These are phyloP conservation scores for Globisporangium iwayamae DNA, from an alignment of 352 stramenopile species.

Conservation along the genomic window DNA sequence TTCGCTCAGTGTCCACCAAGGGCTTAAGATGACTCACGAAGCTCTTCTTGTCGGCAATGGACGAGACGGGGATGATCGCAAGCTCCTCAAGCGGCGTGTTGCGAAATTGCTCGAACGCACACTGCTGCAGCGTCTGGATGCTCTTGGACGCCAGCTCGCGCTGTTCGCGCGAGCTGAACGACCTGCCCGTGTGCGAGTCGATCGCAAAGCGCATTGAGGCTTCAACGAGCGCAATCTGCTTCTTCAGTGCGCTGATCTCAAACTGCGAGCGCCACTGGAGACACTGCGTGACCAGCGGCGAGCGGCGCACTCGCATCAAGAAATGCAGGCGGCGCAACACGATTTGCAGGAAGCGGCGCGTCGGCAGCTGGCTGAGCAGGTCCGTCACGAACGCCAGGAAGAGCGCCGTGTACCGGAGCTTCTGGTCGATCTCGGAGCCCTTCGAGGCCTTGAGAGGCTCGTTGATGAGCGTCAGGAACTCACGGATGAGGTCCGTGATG, in stretches of 20 bases:
- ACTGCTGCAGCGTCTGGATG: slow-evolving; percentile 76
- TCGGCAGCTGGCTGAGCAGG: slow-evolving; percentile 86
- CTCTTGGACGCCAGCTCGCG: slow-evolving; percentile 39
- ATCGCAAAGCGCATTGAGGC: slow-evolving; percentile 76
- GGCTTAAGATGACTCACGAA: slow-evolving; percentile 42
- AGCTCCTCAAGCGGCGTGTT: slow-evolving; percentile 53
- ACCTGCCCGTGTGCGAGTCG: slow-evolving; percentile 76
- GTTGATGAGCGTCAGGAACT: slow-evolving; percentile 42
- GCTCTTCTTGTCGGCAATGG: slow-evolving; percentile 37
- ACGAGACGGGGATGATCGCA: slow-evolving; percentile 48
- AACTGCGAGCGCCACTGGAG: slow-evolving; percentile 30
- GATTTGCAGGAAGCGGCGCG: slow-evolving; percentile 78
- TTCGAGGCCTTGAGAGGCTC: slow-evolving; percentile 19
- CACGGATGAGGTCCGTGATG: slow-evolving; percentile 33
- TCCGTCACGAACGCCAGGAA: slow-evolving; percentile 84
- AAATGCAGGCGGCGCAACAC: slow-evolving; percentile 71
- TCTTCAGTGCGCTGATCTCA: slow-evolving; percentile 42
- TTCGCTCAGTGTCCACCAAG: slow-evolving; percentile 31
- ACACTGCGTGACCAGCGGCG: slow-evolving; percentile 34
- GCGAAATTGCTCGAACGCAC: slow-evolving; percentile 41
- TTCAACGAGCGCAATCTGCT: slow-evolving; percentile 68
- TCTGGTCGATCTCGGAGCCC: slow-evolving; percentile 9
- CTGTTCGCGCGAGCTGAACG: slow-evolving; percentile 48
- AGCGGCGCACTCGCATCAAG: slow-evolving; percentile 32
- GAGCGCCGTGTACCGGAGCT: slow-evolving; percentile 43